These are phyloP conservation scores for Babjeviella inositovora DNA, from an alignment of 805 yeast genomes.

Conservation along the genomic window DNA sequence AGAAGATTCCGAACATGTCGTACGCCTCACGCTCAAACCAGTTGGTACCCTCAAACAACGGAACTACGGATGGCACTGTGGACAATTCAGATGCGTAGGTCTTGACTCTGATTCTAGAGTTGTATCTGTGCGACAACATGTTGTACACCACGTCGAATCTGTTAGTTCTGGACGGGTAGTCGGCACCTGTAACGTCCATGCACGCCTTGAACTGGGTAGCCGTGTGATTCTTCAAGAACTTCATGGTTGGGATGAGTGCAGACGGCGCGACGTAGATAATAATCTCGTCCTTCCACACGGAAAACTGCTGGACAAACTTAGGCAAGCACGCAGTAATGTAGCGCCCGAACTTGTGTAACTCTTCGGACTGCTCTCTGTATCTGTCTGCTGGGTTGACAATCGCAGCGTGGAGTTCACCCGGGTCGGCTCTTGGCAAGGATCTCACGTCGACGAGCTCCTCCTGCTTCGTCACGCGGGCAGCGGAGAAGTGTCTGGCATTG, in stretches of 20 bases:
- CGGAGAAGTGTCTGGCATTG: no score
- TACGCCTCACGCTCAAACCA: slow-evolving; percentile 88
- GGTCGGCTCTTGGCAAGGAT: no score
- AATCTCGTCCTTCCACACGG: slow-evolving; percentile 87
- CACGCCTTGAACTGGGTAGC: slow-evolving; percentile 67
- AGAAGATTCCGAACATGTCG: slow-evolving; percentile 76
- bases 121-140: slow-evolving; percentile 64
- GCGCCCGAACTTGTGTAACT: slow-evolving; percentile 67
- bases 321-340: slow-evolving; percentile 70
- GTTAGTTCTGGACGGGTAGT: slow-evolving; percentile 70
- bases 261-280: slow-evolving; percentile 61
- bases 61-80: slow-evolving; percentile 68
- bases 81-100: slow-evolving; percentile 76
- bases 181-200: slow-evolving; percentile 76
- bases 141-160: slow-evolving; percentile 83
- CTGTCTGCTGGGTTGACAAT: slow-evolving; percentile 67
- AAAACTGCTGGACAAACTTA: slow-evolving; percentile 66
- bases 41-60: slow-evolving; percentile 64
- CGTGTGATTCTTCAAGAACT: slow-evolving; percentile 63
- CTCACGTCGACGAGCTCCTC: no score
- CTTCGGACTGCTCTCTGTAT: slow-evolving; percentile 49
- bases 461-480: no score
- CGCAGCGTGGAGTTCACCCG: slow-evolving; percentile 20
- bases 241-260: slow-evolving; percentile 55
- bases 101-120: slow-evolving; percentile 78